Evolutionary conservation across 202 grass and related monocot genomes (phyloP).

Genomic region (Musa balbisiana): DNA sequence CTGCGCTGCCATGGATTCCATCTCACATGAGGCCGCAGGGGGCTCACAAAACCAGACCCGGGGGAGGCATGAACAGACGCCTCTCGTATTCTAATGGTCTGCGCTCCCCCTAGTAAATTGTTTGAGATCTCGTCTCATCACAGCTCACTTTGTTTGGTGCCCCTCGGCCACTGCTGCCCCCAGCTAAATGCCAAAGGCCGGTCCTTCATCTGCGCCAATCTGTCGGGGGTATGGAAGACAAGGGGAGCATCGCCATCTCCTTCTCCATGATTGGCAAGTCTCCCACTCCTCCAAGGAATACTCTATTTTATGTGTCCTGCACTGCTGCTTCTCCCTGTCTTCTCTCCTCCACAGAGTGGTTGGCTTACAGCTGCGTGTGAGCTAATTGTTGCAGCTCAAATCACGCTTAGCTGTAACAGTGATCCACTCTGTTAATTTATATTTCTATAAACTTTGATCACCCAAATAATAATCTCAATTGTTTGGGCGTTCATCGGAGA

Average conservation of each 20-base stretch:
- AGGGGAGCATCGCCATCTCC: constrained; percentile 25
- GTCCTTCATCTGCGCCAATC: constrained; percentile 43
- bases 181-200: constrained; percentile 32
- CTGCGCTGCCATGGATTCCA: constrained; percentile 42
- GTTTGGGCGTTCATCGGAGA: no score
- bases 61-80: not conserved
- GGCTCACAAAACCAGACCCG: constrained; percentile 4
- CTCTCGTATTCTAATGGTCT: no score
- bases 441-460: no score
- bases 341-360: no score
- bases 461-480: no score
- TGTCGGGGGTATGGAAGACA: constrained; percentile 41
- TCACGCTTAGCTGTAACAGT: no score
- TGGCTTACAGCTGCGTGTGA: no score
- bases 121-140: constrained; percentile 19
- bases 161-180: not conserved
- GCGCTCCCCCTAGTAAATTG: constrained; percentile 35
- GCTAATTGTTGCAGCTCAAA: no score
- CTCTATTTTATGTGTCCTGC: not conserved
- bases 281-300: not conserved
- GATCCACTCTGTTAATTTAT: no score
- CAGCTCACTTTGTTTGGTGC: constrained; percentile 9
- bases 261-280: constrained; percentile 42
- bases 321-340: not conserved
- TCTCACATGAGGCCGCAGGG: constrained; percentile 41